Conservation (phyloP, 140 eudicot genomes). For the Bidens hawaiensis region DNA sequence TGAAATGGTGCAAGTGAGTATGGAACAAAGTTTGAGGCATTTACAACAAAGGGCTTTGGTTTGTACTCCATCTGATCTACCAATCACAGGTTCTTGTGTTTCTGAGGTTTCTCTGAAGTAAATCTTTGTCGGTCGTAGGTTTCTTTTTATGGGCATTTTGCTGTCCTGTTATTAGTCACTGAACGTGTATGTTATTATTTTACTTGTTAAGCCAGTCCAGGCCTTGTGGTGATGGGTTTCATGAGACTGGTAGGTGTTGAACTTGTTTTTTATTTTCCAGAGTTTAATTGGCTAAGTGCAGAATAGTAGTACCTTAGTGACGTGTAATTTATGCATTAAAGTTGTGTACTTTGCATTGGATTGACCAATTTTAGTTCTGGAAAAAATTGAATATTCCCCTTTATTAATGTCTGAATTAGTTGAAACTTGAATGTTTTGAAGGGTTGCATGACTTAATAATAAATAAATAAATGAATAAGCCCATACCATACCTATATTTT, state of each 20-base stretch:
- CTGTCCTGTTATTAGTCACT: conserved; percentile 1
- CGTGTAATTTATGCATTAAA: not conserved
- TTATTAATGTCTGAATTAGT: no score
- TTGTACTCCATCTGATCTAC: conserved; percentile 61
- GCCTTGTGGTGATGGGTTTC: conserved; percentile 26
- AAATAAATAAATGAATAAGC: no score
- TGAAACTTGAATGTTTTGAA: no score
- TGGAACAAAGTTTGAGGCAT: conserved; percentile 92
- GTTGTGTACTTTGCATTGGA: conserved; percentile 13
- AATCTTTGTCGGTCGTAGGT: not conserved
- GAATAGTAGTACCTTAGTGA: not conserved
- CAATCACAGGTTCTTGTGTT: conserved; percentile 41
- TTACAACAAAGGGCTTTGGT: conserved; percentile 88
- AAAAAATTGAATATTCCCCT: no score
- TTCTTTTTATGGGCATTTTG: not conserved
- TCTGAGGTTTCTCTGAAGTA: conserved; percentile 65
- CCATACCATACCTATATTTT: no score
- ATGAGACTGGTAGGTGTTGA: conserved; percentile 29
- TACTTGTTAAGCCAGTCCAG: conserved; percentile 31
- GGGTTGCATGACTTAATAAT: no score
- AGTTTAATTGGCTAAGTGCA: conserved; percentile 4
- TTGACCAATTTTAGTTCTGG: not conserved
- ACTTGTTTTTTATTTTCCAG: not conserved
- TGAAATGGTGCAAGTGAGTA: conserved; percentile 96
- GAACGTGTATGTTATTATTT: conserved; percentile 8